Evolutionary conservation across 2,329 filamentous ascomycete species (phyloP).

Genomic region (Knoxdaviesia capensis): DNA sequence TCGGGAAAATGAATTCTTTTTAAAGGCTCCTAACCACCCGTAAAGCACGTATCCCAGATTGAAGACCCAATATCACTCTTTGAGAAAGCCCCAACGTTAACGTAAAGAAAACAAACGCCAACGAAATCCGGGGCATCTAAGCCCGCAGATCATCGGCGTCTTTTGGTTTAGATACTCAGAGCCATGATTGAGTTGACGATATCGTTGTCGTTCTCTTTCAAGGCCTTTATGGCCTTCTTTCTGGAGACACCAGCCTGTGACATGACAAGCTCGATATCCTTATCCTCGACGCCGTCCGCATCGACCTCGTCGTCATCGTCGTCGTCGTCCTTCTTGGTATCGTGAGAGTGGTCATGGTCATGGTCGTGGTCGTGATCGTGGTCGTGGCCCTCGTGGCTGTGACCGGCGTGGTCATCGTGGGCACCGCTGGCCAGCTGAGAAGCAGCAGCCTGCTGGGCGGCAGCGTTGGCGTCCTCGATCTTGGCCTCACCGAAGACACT

Average conservation of each 20-base stretch:
- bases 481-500: conserved; percentile 99
- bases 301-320: conserved; percentile 94
- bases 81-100: too few relatives aligned
- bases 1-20: too few relatives aligned
- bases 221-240: conserved; percentile 96
- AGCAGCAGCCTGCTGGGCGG: conserved; percentile 86
- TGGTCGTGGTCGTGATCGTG: conserved; percentile 48
- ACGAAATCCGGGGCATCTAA: too few relatives aligned
- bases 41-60: too few relatives aligned
- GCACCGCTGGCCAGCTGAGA: conserved; percentile 76
- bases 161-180: conserved; percentile 47
- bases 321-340: conserved; percentile 66
- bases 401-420: conserved; percentile 32
- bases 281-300: conserved; percentile 83
- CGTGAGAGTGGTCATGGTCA: conserved; percentile 38
- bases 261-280: conserved; percentile 99
- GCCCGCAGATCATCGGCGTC: too few relatives aligned
- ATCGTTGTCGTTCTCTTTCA: conserved; percentile 98
- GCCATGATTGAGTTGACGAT: conserved; percentile 99
- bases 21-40: too few relatives aligned
- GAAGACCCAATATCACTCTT: too few relatives aligned
- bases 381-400: conserved; percentile 53
- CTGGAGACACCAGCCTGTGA: conserved; percentile 89
- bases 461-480: conserved; percentile 99
- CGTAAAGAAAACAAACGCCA: too few relatives aligned